phyloP scores from a whole-genome alignment of 208 protist genomes.

The Trypanosoma lewisi region DNA sequence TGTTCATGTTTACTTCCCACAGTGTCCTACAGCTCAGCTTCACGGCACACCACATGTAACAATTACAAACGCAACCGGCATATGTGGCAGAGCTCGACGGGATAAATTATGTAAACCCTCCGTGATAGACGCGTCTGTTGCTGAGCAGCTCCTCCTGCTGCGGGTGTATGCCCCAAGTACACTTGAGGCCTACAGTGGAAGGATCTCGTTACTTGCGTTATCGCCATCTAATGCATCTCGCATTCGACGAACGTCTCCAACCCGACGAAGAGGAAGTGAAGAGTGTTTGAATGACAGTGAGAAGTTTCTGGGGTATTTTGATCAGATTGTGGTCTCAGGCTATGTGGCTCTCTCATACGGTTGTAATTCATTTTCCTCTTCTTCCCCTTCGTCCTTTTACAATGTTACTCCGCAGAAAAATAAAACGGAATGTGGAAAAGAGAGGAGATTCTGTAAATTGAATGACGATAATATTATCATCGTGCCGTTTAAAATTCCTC shows the following conservation, averaged over 20 bases:
- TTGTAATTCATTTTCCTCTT: slow-evolving; percentile 3
- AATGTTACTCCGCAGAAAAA: neutral
- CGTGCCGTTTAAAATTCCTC: slow-evolving; percentile 37
- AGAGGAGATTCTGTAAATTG: neutral
- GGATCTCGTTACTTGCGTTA: slow-evolving; percentile 24
- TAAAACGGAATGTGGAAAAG: neutral
- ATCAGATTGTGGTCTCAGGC: slow-evolving; percentile 23
- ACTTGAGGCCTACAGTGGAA: slow-evolving; percentile 23
- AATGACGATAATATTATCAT: slow-evolving; percentile 5
- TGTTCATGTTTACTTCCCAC: slow-evolving; percentile 67
- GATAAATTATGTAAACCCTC: neutral
- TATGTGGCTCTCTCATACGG: slow-evolving; percentile 11
- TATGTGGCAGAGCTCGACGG: slow-evolving; percentile 3
- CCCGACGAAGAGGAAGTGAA: no score
- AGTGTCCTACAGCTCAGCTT: slow-evolving; percentile 17
- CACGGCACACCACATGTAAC: neutral
- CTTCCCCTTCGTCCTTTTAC: no score
- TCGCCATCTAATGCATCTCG: slow-evolving; percentile 24
- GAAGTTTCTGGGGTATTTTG: slow-evolving; percentile 14
- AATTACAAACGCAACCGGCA: slow-evolving; percentile 15
- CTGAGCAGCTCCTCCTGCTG: slow-evolving; percentile 16
- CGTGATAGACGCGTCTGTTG: neutral
- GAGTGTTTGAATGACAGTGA: neutral
- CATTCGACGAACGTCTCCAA: neutral
- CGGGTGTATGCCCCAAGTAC: slow-evolving; percentile 8